phyloP scores from a whole-genome alignment of 495 filamentous ascomycete species.

The Penicillium ucsense region DNA sequence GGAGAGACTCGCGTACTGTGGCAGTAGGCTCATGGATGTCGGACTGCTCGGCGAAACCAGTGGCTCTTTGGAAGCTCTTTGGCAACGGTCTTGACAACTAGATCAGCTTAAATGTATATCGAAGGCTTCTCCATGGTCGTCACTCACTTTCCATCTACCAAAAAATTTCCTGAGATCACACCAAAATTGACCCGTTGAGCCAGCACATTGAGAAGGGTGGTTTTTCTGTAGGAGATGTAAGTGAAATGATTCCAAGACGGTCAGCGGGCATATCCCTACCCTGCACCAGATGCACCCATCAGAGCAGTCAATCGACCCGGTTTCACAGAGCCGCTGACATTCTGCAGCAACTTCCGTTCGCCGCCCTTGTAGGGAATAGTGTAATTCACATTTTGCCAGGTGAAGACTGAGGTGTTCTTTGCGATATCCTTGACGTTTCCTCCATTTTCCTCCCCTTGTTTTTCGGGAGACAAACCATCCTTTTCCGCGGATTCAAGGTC shows the following conservation, averaged over 20 bases:
- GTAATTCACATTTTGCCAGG: conserved; percentile 72
- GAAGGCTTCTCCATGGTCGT: not conserved
- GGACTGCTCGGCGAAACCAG: conserved; percentile 54
- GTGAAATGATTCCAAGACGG: not conserved
- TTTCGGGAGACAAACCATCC: conserved; percentile 11
- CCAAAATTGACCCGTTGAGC: conserved; percentile 48
- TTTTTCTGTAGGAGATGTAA: conserved; percentile 29
- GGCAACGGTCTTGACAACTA: conserved; percentile 28
- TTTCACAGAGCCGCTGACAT: conserved; percentile 61
- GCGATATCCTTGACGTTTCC: conserved; percentile 36
- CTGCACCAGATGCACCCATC: conserved; percentile 59
- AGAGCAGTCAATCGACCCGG: conserved; percentile 64
- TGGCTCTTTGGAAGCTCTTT: conserved; percentile 39
- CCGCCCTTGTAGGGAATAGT: conserved; percentile 54
- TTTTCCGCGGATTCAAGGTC: conserved; percentile 43
- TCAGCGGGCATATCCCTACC: conserved; percentile 16
- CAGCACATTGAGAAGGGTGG: conserved; percentile 44
- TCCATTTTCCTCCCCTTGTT: conserved; percentile 14
- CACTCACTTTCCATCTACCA: conserved; percentile 43
- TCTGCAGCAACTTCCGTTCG: conserved; percentile 46
- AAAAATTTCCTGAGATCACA: conserved; percentile 38
- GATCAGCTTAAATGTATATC: not conserved
- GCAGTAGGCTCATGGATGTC: conserved; percentile 53
- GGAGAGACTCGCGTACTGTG: conserved; percentile 52
- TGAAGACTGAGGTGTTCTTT: conserved; percentile 57